Conservation (phyloP, 2,329 filamentous ascomycete genomes). For the Hymenoscyphus repandus region DNA sequence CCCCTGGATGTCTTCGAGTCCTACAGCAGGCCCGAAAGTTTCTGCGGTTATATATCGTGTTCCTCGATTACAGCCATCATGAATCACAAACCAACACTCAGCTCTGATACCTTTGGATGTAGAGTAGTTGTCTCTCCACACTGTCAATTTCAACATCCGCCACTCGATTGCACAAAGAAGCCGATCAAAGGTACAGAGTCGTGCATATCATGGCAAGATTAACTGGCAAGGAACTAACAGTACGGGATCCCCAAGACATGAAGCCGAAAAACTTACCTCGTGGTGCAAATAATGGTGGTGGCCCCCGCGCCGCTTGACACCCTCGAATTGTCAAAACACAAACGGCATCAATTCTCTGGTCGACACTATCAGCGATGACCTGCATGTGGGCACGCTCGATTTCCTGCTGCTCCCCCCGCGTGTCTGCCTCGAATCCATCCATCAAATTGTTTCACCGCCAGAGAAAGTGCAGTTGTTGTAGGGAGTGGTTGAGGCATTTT, state of each 20-base stretch:
- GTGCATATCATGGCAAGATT: background rate
- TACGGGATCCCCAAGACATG: background rate
- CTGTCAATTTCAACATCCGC: background rate
- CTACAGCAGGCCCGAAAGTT: constrained; percentile 1
- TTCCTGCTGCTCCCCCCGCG: constrained; percentile 16
- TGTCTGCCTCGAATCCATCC: background rate
- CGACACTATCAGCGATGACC: constrained; percentile 10
- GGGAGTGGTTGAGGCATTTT: constrained; percentile 3
- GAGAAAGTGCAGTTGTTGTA: background rate
- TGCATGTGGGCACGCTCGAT: constrained; percentile 17
- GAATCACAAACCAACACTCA: background rate
- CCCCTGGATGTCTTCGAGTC: background rate
- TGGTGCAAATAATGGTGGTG: too few species aligned
- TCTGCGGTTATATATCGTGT: constrained; percentile 1
- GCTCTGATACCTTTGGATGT: background rate
- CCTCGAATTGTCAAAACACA: background rate
- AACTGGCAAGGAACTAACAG: too few species aligned
- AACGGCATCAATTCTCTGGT: constrained; percentile 1
- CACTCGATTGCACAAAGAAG: background rate
- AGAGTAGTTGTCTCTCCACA: background rate
- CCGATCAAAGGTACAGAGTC: background rate
- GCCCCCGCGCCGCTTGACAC: constrained; percentile 5
- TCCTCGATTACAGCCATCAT: background rate
- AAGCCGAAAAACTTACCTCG: background rate
- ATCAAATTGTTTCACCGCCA: constrained; percentile 21